These are phyloP conservation scores for Hyaloperonospora brassicae DNA, from an alignment of 352 stramenopile genomes.

Conservation along the genomic window DNA sequence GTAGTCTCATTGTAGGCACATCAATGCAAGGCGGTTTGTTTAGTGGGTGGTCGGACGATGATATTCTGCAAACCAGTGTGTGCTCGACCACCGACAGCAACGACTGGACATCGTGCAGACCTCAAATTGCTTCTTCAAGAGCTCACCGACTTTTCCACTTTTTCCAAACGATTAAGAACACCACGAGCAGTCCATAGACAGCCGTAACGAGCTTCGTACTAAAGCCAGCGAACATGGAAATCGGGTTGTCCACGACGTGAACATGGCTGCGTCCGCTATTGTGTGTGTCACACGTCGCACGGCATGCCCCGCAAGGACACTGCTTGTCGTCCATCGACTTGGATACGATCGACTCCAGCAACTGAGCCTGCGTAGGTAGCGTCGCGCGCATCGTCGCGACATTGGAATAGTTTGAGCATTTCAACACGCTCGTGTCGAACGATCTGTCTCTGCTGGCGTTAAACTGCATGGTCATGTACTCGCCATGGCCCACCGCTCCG, in stretches of 20 bases:
- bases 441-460: conserved; percentile 31
- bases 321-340: conserved; percentile 41
- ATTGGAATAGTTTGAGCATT: conserved; percentile 75
- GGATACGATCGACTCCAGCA: conserved; percentile 59
- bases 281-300: conserved; percentile 54
- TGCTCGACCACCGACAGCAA: too few species aligned
- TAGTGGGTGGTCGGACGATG: too few species aligned
- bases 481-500: conserved; percentile 77
- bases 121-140: too few species aligned
- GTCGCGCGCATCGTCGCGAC: conserved; percentile 23
- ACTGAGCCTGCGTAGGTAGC: conserved; percentile 58
- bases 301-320: conserved; percentile 68
- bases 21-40: too few species aligned
- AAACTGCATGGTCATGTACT: conserved; percentile 80
- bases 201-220: conserved; percentile 45
- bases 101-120: too few species aligned
- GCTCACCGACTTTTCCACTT: too few species aligned
- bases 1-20: conserved; percentile 27
- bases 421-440: conserved; percentile 52
- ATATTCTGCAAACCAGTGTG: too few species aligned
- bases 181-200: conserved; percentile 46
- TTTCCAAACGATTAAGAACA: conserved; percentile 26
- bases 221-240: conserved; percentile 62
- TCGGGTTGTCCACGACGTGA: conserved; percentile 53
- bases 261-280: conserved; percentile 30